These are phyloP conservation scores for Xylaria nigripes DNA, from an alignment of 495 filamentous ascomycete species.

Conservation along the genomic window DNA sequence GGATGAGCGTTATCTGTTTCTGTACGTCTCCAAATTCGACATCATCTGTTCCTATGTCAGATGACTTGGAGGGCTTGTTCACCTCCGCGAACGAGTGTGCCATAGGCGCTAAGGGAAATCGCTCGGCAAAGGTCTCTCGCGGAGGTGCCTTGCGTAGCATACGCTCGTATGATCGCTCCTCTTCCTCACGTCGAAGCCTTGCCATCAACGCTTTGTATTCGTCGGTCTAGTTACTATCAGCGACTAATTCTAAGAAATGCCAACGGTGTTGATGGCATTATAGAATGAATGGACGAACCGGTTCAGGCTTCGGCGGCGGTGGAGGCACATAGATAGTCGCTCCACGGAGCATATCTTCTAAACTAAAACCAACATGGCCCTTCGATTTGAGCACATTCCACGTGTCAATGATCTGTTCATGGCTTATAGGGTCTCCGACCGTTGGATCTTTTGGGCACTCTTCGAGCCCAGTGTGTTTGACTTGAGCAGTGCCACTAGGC, in stretches of 20 bases:
- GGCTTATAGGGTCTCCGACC: constrained; percentile 66
- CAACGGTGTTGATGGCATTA: not conserved
- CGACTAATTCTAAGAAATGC: constrained; percentile 6
- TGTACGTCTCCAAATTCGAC: constrained; percentile 63
- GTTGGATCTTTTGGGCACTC: constrained; percentile 40
- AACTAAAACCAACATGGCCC: constrained; percentile 26
- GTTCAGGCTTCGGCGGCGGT: constrained; percentile 67
- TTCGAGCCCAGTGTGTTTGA: constrained; percentile 7
- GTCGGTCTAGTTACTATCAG: constrained; percentile 47
- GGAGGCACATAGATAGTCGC: constrained; percentile 68
- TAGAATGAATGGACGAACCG: constrained; percentile 43
- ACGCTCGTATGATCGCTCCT: constrained; percentile 68
- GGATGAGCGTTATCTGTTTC: constrained; percentile 62
- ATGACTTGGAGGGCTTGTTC: constrained; percentile 29
- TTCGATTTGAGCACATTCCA: constrained; percentile 45
- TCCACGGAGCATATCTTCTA: constrained; percentile 63
- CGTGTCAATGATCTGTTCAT: constrained; percentile 65
- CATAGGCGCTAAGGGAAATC: constrained; percentile 45
- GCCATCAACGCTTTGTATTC: constrained; percentile 90
- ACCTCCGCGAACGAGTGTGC: constrained; percentile 43
- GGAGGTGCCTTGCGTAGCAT: constrained; percentile 56
- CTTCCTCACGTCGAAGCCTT: constrained; percentile 68
- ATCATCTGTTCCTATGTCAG: constrained; percentile 44
- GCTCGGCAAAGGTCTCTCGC: constrained; percentile 49
- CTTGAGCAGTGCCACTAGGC: not conserved